Conservation (phyloP, 352 stramenopile genomes). For the Globisporangium abappressorium region DNA sequence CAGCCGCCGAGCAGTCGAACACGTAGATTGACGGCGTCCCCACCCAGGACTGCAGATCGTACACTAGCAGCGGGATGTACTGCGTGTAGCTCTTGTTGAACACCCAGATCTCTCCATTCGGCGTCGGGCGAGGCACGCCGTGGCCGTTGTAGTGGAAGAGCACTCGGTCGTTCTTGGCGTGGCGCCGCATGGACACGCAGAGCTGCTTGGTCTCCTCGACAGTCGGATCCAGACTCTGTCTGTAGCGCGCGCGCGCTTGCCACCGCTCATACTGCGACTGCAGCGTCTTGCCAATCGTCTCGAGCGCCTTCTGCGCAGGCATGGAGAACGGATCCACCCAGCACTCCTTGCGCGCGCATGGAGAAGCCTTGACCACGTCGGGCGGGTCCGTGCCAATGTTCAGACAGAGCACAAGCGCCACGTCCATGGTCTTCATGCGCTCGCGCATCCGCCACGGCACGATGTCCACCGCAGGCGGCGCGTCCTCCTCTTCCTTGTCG, state of each 20-base stretch:
- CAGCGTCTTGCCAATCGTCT: constrained; percentile 94
- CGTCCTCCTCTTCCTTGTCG: constrained; percentile 27
- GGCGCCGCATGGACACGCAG: constrained; percentile 89
- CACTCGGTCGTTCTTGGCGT: constrained; percentile 93
- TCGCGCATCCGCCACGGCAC: constrained; percentile 84
- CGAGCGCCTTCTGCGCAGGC: constrained; percentile 92
- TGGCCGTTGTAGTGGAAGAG: constrained; percentile 99
- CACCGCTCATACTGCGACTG: constrained; percentile 96
- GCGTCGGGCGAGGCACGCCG: constrained; percentile 96
- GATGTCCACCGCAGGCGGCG: constrained; percentile 38
- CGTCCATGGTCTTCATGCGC: constrained; percentile 90
- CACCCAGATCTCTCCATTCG: constrained; percentile 99
- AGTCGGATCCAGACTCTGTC: constrained; percentile 95
- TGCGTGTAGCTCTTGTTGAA: constrained; percentile 99
- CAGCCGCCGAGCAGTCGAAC: constrained; percentile 97
- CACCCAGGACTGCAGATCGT: constrained; percentile 94
- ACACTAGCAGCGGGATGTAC: constrained; percentile 98
- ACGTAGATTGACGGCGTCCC: constrained; percentile 95
- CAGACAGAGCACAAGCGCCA: constrained; percentile 96
- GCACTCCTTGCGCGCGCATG: constrained; percentile 96
- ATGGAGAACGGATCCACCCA: constrained; percentile 98
- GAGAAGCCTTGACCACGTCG: constrained; percentile 95
- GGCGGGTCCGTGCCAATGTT: constrained; percentile 98
- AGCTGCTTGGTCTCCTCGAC: constrained; percentile 95
- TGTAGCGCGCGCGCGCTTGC: constrained; percentile 94